Evolutionary conservation across 352 stramenopile species (phyloP), one percentile per base, ranked within the genome.

Genomic region (Salisapilia sapeloensis): DNA sequence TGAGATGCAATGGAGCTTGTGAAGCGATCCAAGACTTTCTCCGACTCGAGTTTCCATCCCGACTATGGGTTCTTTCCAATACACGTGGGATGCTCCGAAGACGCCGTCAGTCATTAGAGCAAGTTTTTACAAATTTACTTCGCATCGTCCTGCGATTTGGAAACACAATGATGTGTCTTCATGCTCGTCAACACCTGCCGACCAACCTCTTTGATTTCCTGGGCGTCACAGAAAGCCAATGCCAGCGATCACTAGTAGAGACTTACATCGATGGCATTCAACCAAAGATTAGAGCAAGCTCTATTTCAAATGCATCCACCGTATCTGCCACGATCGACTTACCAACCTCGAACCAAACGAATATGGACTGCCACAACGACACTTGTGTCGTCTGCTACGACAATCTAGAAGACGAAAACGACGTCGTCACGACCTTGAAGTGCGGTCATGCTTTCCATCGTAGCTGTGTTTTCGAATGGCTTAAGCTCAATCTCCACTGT

Each of bases 391-490:
- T 11, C 18, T 29, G 9, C 16, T 25, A 22, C 12, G 6, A 40
- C 17, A 19, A 29, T 14, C 14, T 13, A 13, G 18, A 39, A 21
- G 27, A 40, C 15, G n/a, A 35, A 5, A 20, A 42, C 16, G 13
- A 4, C 19, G 13, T 33, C 34, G 4, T 14, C 24, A 23, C 78
- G 25, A 37, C 60, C 12, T 53, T 84, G 7, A 64, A 56, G 3
- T 82, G 70, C 45, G 53, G 56, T 32, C 70, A 85, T 36, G 38
- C 47, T 9, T 85, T 85, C 40, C 70, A 82, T 50, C 60, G 70
- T 13, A 48, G 72, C 21, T 85, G 70, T 47, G 42, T 85, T 11
- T 81, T 72, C 27, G 60, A 80, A 47, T 84, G 69, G 69, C 48
- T 84, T 7, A 33, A 76, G 22, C 74, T 79, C 42, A 47, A 82